Evolutionary conservation across 805 yeast genomes (phyloP).

Genomic region (Wickerhamomyces strasburgensis): DNA sequence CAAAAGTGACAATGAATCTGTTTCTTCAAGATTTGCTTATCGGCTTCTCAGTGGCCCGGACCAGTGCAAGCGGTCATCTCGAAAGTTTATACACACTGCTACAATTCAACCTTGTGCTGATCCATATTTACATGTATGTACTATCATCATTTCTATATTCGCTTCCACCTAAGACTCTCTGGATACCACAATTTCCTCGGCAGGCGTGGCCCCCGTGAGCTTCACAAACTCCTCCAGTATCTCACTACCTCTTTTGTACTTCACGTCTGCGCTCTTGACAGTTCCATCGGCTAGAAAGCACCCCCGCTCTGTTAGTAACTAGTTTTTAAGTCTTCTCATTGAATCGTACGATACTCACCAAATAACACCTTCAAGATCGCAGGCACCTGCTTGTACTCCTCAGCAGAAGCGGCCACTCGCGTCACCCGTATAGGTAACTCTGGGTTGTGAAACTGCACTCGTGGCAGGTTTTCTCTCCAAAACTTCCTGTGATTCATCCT

Average conservation of each 20-base stretch:
- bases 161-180: slow-evolving; percentile 3
- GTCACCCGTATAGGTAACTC: slow-evolving; percentile 53
- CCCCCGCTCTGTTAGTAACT: slow-evolving; percentile 4
- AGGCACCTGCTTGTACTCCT: slow-evolving; percentile 39
- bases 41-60: no score
- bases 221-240: slow-evolving; percentile 55
- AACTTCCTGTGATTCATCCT: slow-evolving; percentile 40
- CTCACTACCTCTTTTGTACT: slow-evolving; percentile 39
- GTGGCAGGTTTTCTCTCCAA: slow-evolving; percentile 71
- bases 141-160: not conserved
- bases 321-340: not conserved
- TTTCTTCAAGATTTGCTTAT: no score
- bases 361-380: slow-evolving; percentile 38
- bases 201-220: slow-evolving; percentile 45
- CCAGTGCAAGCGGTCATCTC: no score
- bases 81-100: no score
- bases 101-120: no score
- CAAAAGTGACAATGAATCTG: no score
- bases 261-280: slow-evolving; percentile 46
- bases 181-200: slow-evolving; percentile 30
- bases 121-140: not conserved
- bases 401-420: slow-evolving; percentile 43
- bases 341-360: slow-evolving; percentile 19
- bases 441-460: slow-evolving; percentile 82
- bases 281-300: slow-evolving; percentile 33